phyloP scores from a whole-genome alignment of 495 filamentous ascomycete genomes.

The Neurospora terricola region DNA sequence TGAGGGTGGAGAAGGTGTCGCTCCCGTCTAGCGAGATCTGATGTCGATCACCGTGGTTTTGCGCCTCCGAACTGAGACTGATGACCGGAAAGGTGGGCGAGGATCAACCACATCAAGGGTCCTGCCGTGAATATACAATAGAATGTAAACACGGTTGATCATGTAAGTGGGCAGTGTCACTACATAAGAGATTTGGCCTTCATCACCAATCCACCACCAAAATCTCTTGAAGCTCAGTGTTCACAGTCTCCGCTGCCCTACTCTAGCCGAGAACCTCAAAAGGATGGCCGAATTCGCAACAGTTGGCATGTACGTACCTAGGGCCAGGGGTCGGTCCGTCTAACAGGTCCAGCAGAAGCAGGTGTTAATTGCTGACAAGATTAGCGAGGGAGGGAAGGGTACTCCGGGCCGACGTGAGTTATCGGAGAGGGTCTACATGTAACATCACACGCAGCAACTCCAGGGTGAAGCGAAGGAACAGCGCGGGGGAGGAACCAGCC shows the following conservation, averaged over 20 bases:
- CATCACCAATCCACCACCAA: not conserved
- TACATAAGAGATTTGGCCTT: not conserved
- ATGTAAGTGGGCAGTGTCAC: not conserved
- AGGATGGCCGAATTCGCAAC: no score
- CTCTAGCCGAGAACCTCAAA: no score
- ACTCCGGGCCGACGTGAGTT: not conserved
- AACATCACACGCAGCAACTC: not conserved
- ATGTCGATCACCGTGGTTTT: not conserved
- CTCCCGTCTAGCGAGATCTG: not conserved
- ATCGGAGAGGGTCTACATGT: not conserved
- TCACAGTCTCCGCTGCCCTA: not conserved
- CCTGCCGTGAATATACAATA: not conserved
- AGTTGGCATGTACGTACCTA: no score
- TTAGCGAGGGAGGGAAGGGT: not conserved
- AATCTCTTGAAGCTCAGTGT: not conserved
- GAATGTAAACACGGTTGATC: not conserved
- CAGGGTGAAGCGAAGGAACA: not conserved
- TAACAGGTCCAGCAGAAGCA: not conserved
- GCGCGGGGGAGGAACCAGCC: not conserved
- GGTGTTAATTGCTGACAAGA: not conserved
- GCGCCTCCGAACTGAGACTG: not conserved
- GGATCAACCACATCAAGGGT: not conserved
- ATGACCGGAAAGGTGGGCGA: not conserved
- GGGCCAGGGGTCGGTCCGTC: not conserved
- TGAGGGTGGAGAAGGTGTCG: not conserved